A percentile compares a stretch with the other conserved stretches of the same genome.
Conservation (phyloP, 805 yeast species). For the Torulaspora delbrueckii region DNA sequence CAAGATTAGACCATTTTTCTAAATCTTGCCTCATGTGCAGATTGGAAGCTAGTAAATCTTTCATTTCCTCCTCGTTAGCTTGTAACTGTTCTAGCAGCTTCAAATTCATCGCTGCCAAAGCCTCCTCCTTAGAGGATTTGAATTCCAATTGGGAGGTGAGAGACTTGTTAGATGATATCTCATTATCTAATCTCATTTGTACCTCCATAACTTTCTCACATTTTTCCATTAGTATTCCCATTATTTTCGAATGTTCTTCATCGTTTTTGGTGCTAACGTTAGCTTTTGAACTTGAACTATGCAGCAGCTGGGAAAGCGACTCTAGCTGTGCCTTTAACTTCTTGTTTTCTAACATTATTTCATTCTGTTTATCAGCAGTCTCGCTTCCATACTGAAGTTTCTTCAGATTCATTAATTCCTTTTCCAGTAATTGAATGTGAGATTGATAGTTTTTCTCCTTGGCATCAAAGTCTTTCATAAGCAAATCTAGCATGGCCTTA, state of each 20-base stretch:
- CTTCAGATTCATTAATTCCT: conserved; percentile 7
- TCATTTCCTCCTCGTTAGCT: conserved; percentile 19
- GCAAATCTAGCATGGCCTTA: conserved; percentile 41
- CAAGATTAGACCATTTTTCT: conserved; percentile 14
- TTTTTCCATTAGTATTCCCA: conserved; percentile 21
- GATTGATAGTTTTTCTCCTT: conserved; percentile 27
- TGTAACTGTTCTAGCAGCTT: conserved; percentile 23
- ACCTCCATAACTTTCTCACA: conserved; percentile 23
- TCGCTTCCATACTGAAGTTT: not conserved
- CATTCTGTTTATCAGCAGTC: not conserved
- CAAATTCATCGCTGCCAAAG: conserved; percentile 23
- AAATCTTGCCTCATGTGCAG: conserved; percentile 16
- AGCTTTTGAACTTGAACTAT: not conserved
- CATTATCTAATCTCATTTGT: conserved; percentile 21
- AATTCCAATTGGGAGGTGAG: conserved; percentile 13
- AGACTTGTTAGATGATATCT: conserved; percentile 10
- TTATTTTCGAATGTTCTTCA: conserved; percentile 12
- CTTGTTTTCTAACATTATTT: conserved; percentile 9
- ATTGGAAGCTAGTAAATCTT: conserved; percentile 15
- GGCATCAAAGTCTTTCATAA: conserved; percentile 42
- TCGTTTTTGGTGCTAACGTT: not conserved
- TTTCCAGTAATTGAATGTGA: conserved; percentile 12
- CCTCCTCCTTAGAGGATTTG: conserved; percentile 10
- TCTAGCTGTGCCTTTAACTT: conserved; percentile 14
- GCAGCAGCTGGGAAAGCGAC: conserved; percentile 13